phyloP scores from a whole-genome alignment of 352 stramenopile species.

The Sclerospora graminicola region DNA sequence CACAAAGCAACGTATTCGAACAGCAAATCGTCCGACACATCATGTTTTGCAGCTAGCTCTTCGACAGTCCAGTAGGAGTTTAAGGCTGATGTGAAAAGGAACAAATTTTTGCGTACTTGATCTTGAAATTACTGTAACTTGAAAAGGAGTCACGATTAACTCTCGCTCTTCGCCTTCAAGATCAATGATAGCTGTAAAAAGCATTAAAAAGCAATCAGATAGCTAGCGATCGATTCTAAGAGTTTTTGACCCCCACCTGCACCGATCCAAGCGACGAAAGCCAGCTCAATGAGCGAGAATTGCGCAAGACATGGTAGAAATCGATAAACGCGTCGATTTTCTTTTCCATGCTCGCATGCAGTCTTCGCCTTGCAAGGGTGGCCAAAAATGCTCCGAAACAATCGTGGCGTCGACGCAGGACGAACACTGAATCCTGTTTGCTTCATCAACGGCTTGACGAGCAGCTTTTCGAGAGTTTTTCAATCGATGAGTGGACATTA shows the following conservation, averaged over 20 bases:
- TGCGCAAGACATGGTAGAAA: conserved; percentile 90
- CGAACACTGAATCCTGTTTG: neutral
- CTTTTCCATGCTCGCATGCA: conserved; percentile 77
- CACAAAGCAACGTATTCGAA: conserved; percentile 54
- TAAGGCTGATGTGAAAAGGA: neutral
- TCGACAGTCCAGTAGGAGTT: conserved; percentile 37
- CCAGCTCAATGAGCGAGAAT: conserved; percentile 90
- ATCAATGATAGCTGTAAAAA: conserved; percentile 73
- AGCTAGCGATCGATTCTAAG: neutral
- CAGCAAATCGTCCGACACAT: conserved; percentile 49
- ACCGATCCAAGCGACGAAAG: conserved; percentile 90
- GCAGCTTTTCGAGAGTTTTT: conserved; percentile 2
- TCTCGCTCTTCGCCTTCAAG: conserved; percentile 67
- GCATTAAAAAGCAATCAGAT: neutral
- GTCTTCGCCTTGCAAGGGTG: conserved; percentile 88
- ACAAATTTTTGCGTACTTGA: conserved; percentile 27
- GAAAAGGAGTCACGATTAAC: conserved; percentile 87
- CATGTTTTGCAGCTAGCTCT: conserved; percentile 43
- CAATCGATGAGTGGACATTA: conserved; percentile 68
- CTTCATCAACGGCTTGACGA: neutral
- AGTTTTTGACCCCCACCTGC: conserved; percentile 40
- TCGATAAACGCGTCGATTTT: conserved; percentile 84
- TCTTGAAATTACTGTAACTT: conserved; percentile 94
- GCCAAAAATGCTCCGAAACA: conserved; percentile 97
- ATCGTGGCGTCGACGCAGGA: conserved; percentile 86